phyloP scores from a whole-genome alignment of 2,329 filamentous ascomycete species.

The Madurella fahalii region DNA sequence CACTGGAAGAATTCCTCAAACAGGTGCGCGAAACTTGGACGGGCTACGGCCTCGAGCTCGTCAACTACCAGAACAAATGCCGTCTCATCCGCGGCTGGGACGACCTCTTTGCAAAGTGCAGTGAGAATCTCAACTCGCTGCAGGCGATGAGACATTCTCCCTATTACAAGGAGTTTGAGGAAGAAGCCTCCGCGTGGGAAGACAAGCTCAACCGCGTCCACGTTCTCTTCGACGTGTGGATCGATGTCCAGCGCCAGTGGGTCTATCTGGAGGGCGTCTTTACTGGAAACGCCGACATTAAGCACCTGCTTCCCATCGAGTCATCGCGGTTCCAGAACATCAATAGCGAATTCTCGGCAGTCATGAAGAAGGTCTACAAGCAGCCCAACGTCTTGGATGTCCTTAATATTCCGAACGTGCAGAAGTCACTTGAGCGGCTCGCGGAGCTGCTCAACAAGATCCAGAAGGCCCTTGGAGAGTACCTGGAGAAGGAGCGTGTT shows the following conservation, averaged over 20 bases:
- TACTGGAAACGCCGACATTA: constrained; percentile 97
- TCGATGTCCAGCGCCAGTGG: constrained; percentile 99
- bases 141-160: constrained; percentile 99
- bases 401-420: constrained; percentile 89
- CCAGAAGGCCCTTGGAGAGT: constrained; percentile 96
- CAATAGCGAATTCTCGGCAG: constrained; percentile 97
- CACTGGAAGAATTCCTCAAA: constrained; percentile 92
- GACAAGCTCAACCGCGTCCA: constrained; percentile 97
- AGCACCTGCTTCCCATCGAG: constrained; percentile 92
- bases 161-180: constrained; percentile 99
- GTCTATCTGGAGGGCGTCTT: constrained; percentile 99
- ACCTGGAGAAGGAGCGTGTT: constrained; percentile 93
- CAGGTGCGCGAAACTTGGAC: constrained; percentile 97
- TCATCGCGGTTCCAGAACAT: constrained; percentile 98
- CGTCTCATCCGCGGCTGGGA: constrained; percentile 97
- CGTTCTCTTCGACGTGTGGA: constrained; percentile 98
- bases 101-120: constrained; percentile 96
- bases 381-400: constrained; percentile 94
- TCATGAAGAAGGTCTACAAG: constrained; percentile 99
- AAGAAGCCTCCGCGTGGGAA: constrained; percentile 94
- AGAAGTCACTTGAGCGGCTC: constrained; percentile 90
- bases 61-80: constrained; percentile 97
- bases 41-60: constrained; percentile 87
- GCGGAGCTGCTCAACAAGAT: constrained; percentile 99
- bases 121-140: constrained; percentile 93